phyloP scores from a whole-genome alignment of 768 basidiomycete genomes.

The Suillus plorans region DNA sequence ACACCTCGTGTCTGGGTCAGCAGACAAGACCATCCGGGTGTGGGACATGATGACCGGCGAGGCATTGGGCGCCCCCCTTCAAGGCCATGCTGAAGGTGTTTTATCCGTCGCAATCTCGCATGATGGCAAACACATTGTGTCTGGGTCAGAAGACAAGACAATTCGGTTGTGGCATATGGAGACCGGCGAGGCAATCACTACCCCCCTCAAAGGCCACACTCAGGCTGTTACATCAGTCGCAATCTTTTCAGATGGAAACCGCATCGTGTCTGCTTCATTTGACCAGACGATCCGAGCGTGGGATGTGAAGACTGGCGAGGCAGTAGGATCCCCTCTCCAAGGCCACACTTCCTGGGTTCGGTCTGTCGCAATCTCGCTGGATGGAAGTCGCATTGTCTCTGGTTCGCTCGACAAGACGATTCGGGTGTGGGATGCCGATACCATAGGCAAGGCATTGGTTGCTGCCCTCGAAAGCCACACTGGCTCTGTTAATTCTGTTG shows the following conservation, averaged over 20 bases:
- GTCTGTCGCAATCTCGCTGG: not conserved
- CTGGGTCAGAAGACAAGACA: not conserved
- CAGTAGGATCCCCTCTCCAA: not conserved
- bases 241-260: not conserved
- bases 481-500: not conserved
- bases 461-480: not conserved
- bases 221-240: not conserved
- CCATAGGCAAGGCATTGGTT: not conserved
- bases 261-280: not conserved
- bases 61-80: not conserved
- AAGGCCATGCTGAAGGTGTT: conserved; percentile 8
- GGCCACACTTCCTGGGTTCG: not conserved
- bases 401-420: not conserved
- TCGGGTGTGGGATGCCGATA: not conserved
- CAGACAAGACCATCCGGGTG: not conserved
- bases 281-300: not conserved
- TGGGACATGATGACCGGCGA: conserved; percentile 1
- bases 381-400: not conserved
- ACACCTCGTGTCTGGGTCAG: conserved; percentile 4
- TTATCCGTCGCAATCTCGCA: conserved; percentile 7
- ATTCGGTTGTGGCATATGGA: conserved; percentile 3
- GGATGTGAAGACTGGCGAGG: not conserved
- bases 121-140: not conserved
- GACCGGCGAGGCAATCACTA: not conserved
- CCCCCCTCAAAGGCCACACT: not conserved